A percentile compares a stretch with the other conserved stretches of the same genome.
Conservation (phyloP, 169 alveolate species). For the Perkinsus olseni region DNA sequence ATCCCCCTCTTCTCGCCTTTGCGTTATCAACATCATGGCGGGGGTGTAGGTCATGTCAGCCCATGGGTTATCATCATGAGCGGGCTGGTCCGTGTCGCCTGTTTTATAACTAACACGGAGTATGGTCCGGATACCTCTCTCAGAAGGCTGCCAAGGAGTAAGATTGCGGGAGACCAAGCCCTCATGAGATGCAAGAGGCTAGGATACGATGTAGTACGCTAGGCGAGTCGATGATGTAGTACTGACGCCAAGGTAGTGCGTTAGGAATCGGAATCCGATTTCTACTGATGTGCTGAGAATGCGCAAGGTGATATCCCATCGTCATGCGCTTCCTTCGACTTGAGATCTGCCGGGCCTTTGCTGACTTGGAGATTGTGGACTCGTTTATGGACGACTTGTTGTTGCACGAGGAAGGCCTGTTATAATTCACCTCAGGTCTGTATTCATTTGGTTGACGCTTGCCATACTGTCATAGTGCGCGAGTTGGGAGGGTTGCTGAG, state of each 20-base stretch:
- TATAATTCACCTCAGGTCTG: no score
- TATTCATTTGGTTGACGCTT: neutral
- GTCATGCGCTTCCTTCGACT: no score
- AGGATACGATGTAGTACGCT: neutral
- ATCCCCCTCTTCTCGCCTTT: neutral
- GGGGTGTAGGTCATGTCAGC: no score
- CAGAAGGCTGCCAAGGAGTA: neutral
- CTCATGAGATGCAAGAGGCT: neutral
- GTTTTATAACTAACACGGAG: neutral
- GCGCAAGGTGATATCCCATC: no score
- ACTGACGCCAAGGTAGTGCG: no score
- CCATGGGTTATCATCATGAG: neutral
- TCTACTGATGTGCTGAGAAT: no score
- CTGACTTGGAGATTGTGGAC: no score
- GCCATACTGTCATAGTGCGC: neutral
- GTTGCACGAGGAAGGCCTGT: no score
- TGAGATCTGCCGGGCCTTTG: no score
- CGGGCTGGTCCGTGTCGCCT: neutral
- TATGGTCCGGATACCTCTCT: neutral
- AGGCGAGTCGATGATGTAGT: neutral
- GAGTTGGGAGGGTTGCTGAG: neutral
- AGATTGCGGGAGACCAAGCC: neutral
- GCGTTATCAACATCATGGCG: no score
- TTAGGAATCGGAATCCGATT: no score
- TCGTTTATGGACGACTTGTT: no score